Evolutionary conservation across 352 stramenopile species (phyloP).

Genomic region (Synura sp.): DNA sequence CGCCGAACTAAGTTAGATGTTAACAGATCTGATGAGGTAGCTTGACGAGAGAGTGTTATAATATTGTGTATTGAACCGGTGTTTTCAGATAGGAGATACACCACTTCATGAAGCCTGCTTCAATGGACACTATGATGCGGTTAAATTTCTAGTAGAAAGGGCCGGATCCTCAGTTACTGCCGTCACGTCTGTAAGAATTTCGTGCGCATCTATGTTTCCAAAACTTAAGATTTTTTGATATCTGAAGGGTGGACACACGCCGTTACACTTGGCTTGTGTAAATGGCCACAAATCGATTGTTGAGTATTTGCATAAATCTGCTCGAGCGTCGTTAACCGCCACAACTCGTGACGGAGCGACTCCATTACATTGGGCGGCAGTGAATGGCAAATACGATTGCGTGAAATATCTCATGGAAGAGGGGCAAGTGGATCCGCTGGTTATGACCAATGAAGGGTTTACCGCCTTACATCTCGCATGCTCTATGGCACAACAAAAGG

Average conservation of each 20-base stretch:
- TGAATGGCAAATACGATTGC: slow-evolving; percentile 47
- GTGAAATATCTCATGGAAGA: slow-evolving; percentile 42
- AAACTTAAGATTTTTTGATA: neutral
- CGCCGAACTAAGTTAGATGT: no score
- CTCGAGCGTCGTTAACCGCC: neutral
- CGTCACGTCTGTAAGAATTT: neutral
- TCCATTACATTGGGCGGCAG: slow-evolving; percentile 44
- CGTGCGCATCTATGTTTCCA: neutral
- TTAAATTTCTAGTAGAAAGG: neutral
- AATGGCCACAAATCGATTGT: neutral
- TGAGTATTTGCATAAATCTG: neutral
- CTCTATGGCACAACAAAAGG: neutral
- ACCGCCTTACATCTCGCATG: neutral
- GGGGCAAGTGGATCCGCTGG: neutral
- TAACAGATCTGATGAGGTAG: no score
- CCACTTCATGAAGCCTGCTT: neutral
- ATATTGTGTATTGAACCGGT: no score
- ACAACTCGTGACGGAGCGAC: slow-evolving; percentile 43
- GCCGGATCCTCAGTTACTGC: neutral
- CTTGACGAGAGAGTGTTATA: no score
- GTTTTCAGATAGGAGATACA: no score
- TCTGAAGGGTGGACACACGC: neutral
- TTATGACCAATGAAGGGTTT: neutral
- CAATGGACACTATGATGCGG: neutral
- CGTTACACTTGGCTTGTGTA: neutral